A percentile compares a stretch with the other conserved stretches of the same genome.
These are phyloP conservation scores for Aurantiochytrium sp. DNA, from an alignment of 108 stramenopile genomes.

Conservation along the genomic window DNA sequence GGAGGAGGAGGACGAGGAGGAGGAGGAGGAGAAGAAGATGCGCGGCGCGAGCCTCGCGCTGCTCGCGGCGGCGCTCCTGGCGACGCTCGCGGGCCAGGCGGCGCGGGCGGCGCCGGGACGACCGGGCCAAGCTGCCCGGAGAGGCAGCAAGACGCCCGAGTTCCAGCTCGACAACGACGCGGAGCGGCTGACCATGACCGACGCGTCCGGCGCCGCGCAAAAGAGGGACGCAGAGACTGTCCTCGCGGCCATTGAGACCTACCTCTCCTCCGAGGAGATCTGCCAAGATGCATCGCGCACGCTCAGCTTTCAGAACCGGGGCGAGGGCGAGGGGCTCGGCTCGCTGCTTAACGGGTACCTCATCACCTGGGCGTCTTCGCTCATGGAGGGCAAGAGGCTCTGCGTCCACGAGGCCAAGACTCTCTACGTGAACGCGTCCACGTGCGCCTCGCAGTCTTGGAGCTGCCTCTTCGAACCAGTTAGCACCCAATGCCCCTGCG, in stretches of 20 bases:
- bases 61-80: too few species aligned
- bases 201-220: background rate
- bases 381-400: background rate
- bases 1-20: too few species aligned
- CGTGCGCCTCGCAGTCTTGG: background rate
- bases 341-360: conserved; percentile 19
- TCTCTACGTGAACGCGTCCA: background rate
- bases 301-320: background rate
- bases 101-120: too few species aligned
- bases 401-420: conserved; percentile 11
- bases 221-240: background rate
- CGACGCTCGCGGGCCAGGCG: too few species aligned
- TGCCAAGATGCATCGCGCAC: background rate
- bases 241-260: background rate
- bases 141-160: too few species aligned
- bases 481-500: background rate
- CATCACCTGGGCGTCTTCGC: background rate
- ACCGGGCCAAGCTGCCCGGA: too few species aligned
- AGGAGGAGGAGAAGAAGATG: too few species aligned
- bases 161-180: too few species aligned
- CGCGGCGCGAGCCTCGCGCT: too few species aligned
- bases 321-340: background rate
- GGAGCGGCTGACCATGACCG: too few species aligned
- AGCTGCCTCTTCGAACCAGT: background rate
- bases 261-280: background rate